Conservation (phyloP, 352 stramenopile species). For the Globisporangium heterothallicum region DNA sequence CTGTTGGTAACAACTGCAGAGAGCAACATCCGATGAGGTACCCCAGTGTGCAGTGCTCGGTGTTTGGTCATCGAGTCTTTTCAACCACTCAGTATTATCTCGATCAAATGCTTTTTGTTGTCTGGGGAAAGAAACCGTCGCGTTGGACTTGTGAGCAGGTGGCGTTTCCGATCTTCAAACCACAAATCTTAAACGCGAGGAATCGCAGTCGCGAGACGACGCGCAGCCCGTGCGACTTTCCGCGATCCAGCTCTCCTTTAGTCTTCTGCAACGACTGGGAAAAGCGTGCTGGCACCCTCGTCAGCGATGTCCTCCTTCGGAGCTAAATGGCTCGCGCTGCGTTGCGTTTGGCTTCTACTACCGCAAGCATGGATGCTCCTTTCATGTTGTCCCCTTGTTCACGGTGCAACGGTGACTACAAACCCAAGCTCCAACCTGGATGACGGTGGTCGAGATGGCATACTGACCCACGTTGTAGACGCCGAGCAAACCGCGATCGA, state of each 20-base stretch:
- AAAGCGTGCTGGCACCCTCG: neutral
- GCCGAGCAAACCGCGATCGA: conserved; percentile 1
- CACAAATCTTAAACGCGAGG: neutral
- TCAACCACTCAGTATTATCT: too few relatives aligned
- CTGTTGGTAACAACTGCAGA: too few relatives aligned
- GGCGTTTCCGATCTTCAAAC: neutral
- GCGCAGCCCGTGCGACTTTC: too few relatives aligned
- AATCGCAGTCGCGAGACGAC: too few relatives aligned
- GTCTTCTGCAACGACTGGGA: neutral
- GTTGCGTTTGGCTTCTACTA: neutral
- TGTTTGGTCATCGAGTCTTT: too few relatives aligned
- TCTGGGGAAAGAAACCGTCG: neutral
- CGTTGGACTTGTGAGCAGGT: neutral
- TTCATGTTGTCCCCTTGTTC: neutral
- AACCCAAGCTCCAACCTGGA: too few relatives aligned
- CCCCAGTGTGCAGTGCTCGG: too few relatives aligned
- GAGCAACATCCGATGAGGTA: too few relatives aligned
- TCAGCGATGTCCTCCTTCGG: neutral
- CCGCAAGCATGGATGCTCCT: too few relatives aligned
- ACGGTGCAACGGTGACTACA: neutral
- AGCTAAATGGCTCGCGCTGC: neutral
- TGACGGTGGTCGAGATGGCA: neutral
- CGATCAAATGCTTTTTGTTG: too few relatives aligned
- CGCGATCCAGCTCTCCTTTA: too few relatives aligned
- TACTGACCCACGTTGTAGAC: neutral